Base-by-base conservation (phyloP, 2,329 filamentous ascomycete species). In the Orbilia ellipsospora region DNA sequence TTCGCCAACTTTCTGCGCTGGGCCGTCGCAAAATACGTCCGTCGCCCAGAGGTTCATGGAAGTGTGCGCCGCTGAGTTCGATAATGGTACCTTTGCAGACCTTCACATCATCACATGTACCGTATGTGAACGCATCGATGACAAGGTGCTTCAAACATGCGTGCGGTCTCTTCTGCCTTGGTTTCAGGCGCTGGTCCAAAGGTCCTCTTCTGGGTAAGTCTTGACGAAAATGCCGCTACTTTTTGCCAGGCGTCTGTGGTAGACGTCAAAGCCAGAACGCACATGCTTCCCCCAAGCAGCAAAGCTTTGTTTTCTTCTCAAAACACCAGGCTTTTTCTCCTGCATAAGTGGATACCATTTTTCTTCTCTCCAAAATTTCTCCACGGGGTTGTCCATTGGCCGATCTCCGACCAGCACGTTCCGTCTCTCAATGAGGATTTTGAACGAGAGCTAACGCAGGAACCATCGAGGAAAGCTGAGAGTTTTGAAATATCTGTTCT, bases 11-110 rank as follows among this genome's bases (percentile, higher is more conserved):
- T 44, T 23, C 26, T 54, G 36, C 54, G 54, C 52, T 68, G 48
- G 16, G 31, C 16, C 63, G 70, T 63, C 57, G 61, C 56, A 68
- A 51, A 68, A 74, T 63, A 74, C 54, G 64, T 74, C 70, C 70
- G 70, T 74, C 40, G 56, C 63, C 70, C 64, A 74, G 63, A 68
- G 70, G 64, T 73, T n/a, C 54, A 62, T 73, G 69, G 69, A 70
- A 16, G 8, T 48, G 44, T 48, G 62, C 62, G 51, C 16, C 23
- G 55, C n/a, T 20, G 16, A 23, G n/a, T 15, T 18, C 12, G 13
- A 44, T 16, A 23, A 52, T 13, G 18, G 55, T 59, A 45, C 55
- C 40, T 31, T 42, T 45, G 36, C 18, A 16, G 5, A 36, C 36
- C 15, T 40, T 6, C 55, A 45, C 20, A 45, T 36, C 55, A 45